Evolutionary conservation across 768 basidiomycete species (phyloP).

Genomic region (Pisolithus albus): DNA sequence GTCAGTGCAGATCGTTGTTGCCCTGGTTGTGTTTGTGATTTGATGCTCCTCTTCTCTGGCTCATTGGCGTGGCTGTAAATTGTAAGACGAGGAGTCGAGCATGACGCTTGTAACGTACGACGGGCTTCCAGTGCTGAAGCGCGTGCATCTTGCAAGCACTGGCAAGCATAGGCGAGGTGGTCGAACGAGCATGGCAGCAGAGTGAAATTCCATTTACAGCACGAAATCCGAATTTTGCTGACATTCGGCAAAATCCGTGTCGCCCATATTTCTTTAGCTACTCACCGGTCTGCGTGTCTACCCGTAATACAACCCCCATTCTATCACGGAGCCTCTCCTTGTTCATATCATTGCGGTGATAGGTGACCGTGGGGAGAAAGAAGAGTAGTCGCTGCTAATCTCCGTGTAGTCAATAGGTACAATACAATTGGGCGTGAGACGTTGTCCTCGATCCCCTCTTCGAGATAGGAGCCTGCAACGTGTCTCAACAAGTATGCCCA

Average conservation of each 20-base stretch:
- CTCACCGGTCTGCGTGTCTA: too few relatives aligned
- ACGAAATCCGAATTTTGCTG: background rate
- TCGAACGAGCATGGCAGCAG: slow-evolving; percentile 23
- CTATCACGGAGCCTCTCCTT: too few relatives aligned
- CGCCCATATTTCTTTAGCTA: too few relatives aligned
- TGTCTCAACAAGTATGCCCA: too few relatives aligned
- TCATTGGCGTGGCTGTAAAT: slow-evolving; percentile 1
- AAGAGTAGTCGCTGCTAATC: too few relatives aligned
- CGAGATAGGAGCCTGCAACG: too few relatives aligned
- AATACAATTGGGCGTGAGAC: background rate
- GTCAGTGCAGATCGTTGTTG: slow-evolving; percentile 17
- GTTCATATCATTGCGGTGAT: too few relatives aligned
- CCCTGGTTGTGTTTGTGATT: slow-evolving; percentile 1
- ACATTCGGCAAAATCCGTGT: background rate
- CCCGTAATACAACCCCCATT: too few relatives aligned
- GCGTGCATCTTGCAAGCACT: slow-evolving; percentile 17
- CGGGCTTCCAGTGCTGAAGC: slow-evolving; percentile 7
- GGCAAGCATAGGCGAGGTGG: slow-evolving; percentile 13
- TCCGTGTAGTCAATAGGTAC: background rate
- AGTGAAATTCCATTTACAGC: too few relatives aligned
- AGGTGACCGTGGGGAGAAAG: too few relatives aligned
- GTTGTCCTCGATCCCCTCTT: too few relatives aligned
- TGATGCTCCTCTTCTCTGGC: background rate
- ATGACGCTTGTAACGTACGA: slow-evolving; percentile 10
- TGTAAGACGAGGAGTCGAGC: background rate